phyloP scores from a whole-genome alignment of 2,329 filamentous ascomycete genomes.

The Aspergillus fructus region DNA sequence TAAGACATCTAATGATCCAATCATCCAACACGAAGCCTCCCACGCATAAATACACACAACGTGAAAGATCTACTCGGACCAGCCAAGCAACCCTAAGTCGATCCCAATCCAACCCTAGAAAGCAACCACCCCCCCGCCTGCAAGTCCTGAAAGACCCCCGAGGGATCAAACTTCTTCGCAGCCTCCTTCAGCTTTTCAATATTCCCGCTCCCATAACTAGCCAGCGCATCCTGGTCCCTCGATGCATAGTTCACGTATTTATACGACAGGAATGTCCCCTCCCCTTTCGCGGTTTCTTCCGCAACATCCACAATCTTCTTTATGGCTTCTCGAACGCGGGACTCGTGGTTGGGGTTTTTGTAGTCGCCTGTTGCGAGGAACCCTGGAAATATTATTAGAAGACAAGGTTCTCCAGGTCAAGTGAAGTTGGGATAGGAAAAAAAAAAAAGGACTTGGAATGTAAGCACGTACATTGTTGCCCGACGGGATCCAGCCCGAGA shows the following conservation, averaged over 20 bases:
- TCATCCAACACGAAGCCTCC: neutral
- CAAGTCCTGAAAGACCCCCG: constrained; percentile 10
- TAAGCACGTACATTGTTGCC: constrained; percentile 8
- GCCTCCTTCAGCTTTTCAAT: constrained; percentile 3
- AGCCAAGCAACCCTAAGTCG: neutral
- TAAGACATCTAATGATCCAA: neutral
- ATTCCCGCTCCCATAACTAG: constrained; percentile 9
- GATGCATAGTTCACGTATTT: constrained; percentile 14
- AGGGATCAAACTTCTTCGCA: constrained; percentile 9
- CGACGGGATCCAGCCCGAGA: neutral
- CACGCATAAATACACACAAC: neutral
- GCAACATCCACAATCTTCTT: constrained; percentile 15
- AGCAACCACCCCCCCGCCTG: constrained; percentile 13
- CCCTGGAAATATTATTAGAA: constrained; percentile 6
- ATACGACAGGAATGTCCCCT: constrained; percentile 11
- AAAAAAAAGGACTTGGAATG: neutral
- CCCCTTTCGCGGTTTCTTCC: constrained; percentile 7
- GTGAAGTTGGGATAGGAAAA: neutral
- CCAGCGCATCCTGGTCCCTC: constrained; percentile 10
- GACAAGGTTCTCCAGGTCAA: neutral
- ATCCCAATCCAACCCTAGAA: neutral
- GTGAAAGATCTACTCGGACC: neutral
- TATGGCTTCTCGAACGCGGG: constrained; percentile 6
- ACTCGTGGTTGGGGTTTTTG: constrained; percentile 8
- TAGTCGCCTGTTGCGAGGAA: constrained; percentile 16